Evolutionary conservation across 2,329 filamentous ascomycete genomes (phyloP), one percentile per base, ranked within the genome.

Genomic region (Nothopassalora personata): DNA sequence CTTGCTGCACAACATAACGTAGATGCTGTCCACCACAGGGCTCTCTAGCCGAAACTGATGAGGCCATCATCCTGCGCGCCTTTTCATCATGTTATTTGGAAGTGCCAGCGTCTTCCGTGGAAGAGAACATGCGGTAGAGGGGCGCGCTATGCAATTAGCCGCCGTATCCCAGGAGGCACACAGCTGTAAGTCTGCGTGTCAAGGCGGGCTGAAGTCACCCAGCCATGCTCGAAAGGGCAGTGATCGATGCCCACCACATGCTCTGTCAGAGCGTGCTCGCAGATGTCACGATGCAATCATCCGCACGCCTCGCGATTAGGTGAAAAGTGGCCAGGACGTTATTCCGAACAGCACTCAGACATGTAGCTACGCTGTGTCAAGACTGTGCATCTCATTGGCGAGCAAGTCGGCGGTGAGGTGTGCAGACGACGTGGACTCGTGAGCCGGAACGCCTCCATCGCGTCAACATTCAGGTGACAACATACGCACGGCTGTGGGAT

Each of bases 1-100:
- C 57, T 33, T 49, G 46, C 57, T 62, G 60, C 60, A 62, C 57
- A 52, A 62, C 60, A 59, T 58, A 61, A 56, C 51, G 56, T 19
- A 51, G 47, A 28, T 52, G 27, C 34, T 30, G 30, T 10, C 56
- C 50, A 51, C 48, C 53, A 52, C 10, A 23, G 39, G 19, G 10
- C 46, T 48, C 50, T 53, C 49, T 53, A 58, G 36, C 49, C 56
- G 49, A 58, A 48, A 3, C 46, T 9, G 46, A 11, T 49, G 46
- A 27, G 6, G n/a, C n/a, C 4, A n/a, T n/a, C 39, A 19, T 15
- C 39, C 18, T 18, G 13, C 39, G 39, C 39, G 39, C 13, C 13
- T n/a, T 5, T 4, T 15, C 13, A 18, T 4, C 28, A 3, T 28
- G 23, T 28, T 30, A 49, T 49, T 28, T 49, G 46, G 46, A 49